A percentile compares a stretch with the other conserved stretches of the same genome.
Evolutionary conservation across 805 yeast genomes (phyloP).

Genomic region (Cephaloascus albidus): DNA sequence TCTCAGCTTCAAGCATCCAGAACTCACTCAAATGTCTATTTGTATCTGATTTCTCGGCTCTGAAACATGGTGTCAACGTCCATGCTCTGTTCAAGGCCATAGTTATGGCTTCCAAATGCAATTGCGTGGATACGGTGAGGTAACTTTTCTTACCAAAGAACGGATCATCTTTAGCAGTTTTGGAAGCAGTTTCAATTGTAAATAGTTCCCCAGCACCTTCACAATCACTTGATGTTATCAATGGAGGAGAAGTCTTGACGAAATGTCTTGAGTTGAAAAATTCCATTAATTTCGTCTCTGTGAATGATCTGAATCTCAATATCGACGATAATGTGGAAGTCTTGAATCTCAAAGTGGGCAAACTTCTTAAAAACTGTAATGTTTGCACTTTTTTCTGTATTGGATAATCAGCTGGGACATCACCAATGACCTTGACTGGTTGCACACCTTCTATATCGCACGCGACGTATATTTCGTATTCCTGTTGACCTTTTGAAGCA

Average conservation of each 20-base stretch:
- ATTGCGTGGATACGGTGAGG: slow-evolving; percentile 85
- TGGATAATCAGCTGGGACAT: slow-evolving; percentile 59
- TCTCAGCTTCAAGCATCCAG: slow-evolving; percentile 96
- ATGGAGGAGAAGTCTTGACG: slow-evolving; percentile 74
- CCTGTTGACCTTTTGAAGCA: slow-evolving; percentile 23
- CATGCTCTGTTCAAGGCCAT: slow-evolving; percentile 74
- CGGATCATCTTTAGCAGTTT: slow-evolving; percentile 11
- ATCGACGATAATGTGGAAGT: slow-evolving; percentile 57
- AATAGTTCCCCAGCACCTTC: slow-evolving; percentile 98
- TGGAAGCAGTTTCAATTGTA: slow-evolving; percentile 30
- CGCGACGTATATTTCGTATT: slow-evolving; percentile 16
- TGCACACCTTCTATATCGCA: slow-evolving; percentile 16
- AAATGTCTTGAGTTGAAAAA: slow-evolving; percentile 51
- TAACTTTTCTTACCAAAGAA: slow-evolving; percentile 65
- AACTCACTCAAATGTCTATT: slow-evolving; percentile 88
- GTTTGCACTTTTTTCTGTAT: slow-evolving; percentile 74
- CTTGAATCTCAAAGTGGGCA: slow-evolving; percentile 75
- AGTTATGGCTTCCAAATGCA: slow-evolving; percentile 78
- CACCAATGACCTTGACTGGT: slow-evolving; percentile 44
- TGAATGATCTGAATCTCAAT: slow-evolving; percentile 61
- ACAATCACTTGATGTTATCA: slow-evolving; percentile 84
- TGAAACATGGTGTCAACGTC: slow-evolving; percentile 84
- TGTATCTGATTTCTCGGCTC: slow-evolving; percentile 91
- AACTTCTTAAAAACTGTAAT: slow-evolving; percentile 52
- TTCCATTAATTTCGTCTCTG: slow-evolving; percentile 42